These are phyloP conservation scores for Colletotrichum phormii DNA, from an alignment of 2,329 filamentous ascomycete genomes.

Conservation along the genomic window DNA sequence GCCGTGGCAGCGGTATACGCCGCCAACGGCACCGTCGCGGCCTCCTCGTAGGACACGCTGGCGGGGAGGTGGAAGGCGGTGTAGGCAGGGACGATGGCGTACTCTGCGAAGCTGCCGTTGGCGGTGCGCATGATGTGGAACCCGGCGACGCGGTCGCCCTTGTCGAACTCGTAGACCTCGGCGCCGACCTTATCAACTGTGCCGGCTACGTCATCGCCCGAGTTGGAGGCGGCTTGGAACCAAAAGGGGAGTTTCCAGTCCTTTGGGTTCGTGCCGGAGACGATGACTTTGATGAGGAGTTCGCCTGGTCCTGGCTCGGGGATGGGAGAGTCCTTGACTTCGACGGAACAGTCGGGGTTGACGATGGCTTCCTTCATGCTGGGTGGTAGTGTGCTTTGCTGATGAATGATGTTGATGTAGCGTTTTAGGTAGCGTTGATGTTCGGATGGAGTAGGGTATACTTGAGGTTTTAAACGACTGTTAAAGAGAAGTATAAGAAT, in stretches of 20 bases:
- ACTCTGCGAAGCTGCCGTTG: slow-evolving; percentile 70
- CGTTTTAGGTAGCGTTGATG: neutral
- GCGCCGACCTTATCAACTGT: slow-evolving; percentile 38
- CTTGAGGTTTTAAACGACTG: rapidly evolving
- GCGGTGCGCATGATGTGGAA: slow-evolving; percentile 63
- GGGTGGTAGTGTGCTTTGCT: neutral
- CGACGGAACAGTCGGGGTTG: slow-evolving; percentile 19
- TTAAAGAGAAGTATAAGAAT: neutral
- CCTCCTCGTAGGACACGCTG: slow-evolving; percentile 64
- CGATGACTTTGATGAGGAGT: slow-evolving; percentile 40
- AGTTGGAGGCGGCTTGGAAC: slow-evolving; percentile 24
- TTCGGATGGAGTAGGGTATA: neutral
- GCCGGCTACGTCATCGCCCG: slow-evolving; percentile 43
- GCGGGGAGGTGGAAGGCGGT: slow-evolving; percentile 68
- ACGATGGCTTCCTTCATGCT: slow-evolving; percentile 38
- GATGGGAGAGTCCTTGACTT: slow-evolving; percentile 31
- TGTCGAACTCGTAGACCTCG: slow-evolving; percentile 34
- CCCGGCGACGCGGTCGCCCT: slow-evolving; percentile 59
- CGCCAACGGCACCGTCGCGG: slow-evolving; percentile 67
- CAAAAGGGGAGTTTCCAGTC: slow-evolving; percentile 42
- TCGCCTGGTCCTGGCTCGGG: slow-evolving; percentile 38
- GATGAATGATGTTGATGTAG: neutral
- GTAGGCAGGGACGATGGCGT: slow-evolving; percentile 65
- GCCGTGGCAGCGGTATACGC: slow-evolving; percentile 65
- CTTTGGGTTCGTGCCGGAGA: slow-evolving; percentile 42